Percentiles rank a stretch among this genome's conserved stretches.
phyloP scores from a whole-genome alignment of 2,329 filamentous ascomycete species.

The Orbilia blumenaviensis region DNA sequence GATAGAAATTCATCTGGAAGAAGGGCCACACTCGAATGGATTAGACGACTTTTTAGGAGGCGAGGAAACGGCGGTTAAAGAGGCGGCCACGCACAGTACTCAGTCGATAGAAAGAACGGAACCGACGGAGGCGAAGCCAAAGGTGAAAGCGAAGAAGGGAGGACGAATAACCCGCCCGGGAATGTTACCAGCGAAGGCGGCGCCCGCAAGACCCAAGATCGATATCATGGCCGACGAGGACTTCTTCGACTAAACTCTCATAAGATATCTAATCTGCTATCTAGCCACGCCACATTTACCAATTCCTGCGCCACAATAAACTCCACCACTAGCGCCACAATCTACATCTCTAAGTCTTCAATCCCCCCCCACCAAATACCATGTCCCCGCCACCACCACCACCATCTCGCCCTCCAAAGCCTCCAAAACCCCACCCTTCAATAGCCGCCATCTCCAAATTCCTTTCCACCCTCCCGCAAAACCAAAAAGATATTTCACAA shows the following conservation, averaged over 20 bases:
- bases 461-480: slow-evolving; percentile 19
- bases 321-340: neutral
- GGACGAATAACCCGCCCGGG: neutral
- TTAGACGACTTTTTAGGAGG: slow-evolving; percentile 34
- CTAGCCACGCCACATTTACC: neutral
- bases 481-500: too few relatives aligned
- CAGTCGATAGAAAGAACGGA: neutral
- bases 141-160: slow-evolving; percentile 5
- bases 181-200: slow-evolving; percentile 25
- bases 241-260: slow-evolving; percentile 10
- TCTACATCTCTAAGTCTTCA: slow-evolving; percentile 6
- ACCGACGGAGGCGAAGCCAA: neutral
- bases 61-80: neutral
- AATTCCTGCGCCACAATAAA: neutral
- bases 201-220: slow-evolving; percentile 39
- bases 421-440: slow-evolving; percentile 25
- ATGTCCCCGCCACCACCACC: neutral
- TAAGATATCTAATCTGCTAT: neutral
- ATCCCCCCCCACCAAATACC: neutral
- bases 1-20: slow-evolving; percentile 13
- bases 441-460: slow-evolving; percentile 19
- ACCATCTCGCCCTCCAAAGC: neutral
- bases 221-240: slow-evolving; percentile 53
- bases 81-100: neutral
- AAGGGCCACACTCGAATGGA: neutral